Evolutionary conservation across 257 asterid species (phyloP), one percentile per base, ranked within the genome.

Genomic region (Solanum arcanum): DNA sequence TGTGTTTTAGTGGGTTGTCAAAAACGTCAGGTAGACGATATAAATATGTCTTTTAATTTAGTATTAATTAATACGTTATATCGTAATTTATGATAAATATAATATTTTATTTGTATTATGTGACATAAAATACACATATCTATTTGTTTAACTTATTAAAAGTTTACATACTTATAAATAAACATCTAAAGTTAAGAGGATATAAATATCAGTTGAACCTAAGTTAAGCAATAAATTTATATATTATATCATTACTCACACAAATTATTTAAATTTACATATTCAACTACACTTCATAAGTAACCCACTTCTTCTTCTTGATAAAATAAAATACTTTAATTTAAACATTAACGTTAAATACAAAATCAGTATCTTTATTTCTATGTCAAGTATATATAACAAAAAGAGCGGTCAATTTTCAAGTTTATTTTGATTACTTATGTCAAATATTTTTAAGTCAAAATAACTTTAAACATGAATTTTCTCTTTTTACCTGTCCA

Each of bases 121-220:
- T 47, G 3, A 49, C 0, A 15, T 15, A 49, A 49, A 6, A 15
- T 0, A 8, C 0, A 1, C 1, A 15, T 49, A 15, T 15, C 3
- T 49, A 49, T 15, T 49, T 49, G 8, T 49, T 49, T 0, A 15
- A 2, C 3, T 49, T 49, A 15, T 49, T 5, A 49, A 15, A 49
- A 15, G 3, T 15, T 49, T 49, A 49, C 5, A 0, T 15, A 49
- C 3, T 21, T 15, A 49, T 15, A 5, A 15, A 8, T 49, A 4
- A 49, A 15, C 9, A 49, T 0, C 0, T 9, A 49, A 49, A 49
- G 2, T 49, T 49, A 5, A 20, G 5, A 31, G 9, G 1, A 5
- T 49, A 49, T 49, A 49, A 2, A 5, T 49, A 3, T 49, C 60
- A 5, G 6, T 15, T 49, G 60, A 49, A 49, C 1, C 60, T 49